Evolutionary conservation across 306 rosid genomes (phyloP), one percentile per base, ranked within the genome.

Genomic region (Oxytropis ochrocephala): DNA sequence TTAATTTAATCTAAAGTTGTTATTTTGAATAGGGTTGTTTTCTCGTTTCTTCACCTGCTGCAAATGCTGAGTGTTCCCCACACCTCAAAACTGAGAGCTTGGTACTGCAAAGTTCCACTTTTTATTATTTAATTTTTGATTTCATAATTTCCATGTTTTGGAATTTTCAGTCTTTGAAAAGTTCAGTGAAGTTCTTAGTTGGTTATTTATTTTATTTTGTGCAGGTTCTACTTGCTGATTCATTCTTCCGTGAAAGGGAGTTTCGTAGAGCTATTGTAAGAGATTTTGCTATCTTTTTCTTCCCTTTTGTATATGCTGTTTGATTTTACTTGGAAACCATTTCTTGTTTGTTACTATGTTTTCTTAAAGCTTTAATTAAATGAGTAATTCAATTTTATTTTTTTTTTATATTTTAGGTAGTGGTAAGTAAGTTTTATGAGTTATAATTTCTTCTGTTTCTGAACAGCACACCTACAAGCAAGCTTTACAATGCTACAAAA

Each of bases 31-130:
- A 95, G 99, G 86, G 92, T 79, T 91, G 81, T 76, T 95, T 95
- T 84, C 97, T 91, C n/a, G 96, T 89, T 83, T 95, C 99, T 1
- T 95, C 99, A 8, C 90, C 97, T 30, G 85, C 95, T 58, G 88
- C 88, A 14, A 90, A 85, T 79, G 88, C 92, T 66, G 99, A 95
- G 74, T 72, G 86, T 51, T 72, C 56, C 54, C 89, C 89, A 2
- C 90, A 82, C 81, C 92, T 95, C 81, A 95, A 87, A 82, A 85
- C 89, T 47, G 99, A 95, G 70, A 86, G 95, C 82, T 73, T 89
- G 97, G 99, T 94, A 13, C 39, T 75, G 83, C 54, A 54, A 64
- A 44, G 44, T 78, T 50, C 50, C 21, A 11, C 8, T 65, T 74
- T 64, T 62, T 50, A 38, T 38, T 13, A 3, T 16, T 67, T 39